Evolutionary conservation across 768 basidiomycete species (phyloP), one percentile per base, ranked within the genome.

Genomic region (Thelephora aurantiotincta): DNA sequence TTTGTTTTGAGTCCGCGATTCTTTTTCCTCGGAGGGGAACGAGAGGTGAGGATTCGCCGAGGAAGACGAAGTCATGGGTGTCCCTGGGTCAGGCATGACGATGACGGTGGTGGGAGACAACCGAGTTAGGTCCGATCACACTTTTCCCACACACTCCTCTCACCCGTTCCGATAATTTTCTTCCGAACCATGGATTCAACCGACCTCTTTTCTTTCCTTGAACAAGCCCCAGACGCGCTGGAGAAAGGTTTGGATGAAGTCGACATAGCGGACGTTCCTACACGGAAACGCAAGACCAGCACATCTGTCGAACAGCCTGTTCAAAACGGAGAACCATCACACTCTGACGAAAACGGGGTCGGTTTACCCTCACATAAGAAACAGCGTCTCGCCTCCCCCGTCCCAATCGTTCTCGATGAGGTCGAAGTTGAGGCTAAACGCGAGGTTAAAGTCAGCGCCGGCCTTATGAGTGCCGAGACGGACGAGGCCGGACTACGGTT

Each of bases 391-490:
- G 69, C 68, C 0, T 72, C 79, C 2, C 80, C 81, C 4, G 72
- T 73, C 46, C 87, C 91, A 6, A 71, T 89, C 0, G 80, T 90
- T 6, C 74, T 94, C 11, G 94, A 98, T 64, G 92, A 94, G 53
- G 91, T 97, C 59, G 89, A 93, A 65, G 90, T 85, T 1, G 89
- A 93, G 56, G 91, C 88, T 0, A 90, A 88, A 62, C 78, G 92
- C 43, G 91, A 96, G 61, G 79, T 97, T 49, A 84, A 82, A 18
- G 86, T 85, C 1, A 89, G 82, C 55, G 87, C 86, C 43, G 93
- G 93, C 5, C 65, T 98, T 55, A 86, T 81, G 7, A 88, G 82
- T 11, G 68, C 66, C n/a, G 59, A 60, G 4, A 30, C 26, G 26
- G 26, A 30, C 26, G 72, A 74, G 4, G 81, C 82, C 51, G 82